phyloP scores from a whole-genome alignment of 78 protist species.

The Bodo saltans region DNA sequence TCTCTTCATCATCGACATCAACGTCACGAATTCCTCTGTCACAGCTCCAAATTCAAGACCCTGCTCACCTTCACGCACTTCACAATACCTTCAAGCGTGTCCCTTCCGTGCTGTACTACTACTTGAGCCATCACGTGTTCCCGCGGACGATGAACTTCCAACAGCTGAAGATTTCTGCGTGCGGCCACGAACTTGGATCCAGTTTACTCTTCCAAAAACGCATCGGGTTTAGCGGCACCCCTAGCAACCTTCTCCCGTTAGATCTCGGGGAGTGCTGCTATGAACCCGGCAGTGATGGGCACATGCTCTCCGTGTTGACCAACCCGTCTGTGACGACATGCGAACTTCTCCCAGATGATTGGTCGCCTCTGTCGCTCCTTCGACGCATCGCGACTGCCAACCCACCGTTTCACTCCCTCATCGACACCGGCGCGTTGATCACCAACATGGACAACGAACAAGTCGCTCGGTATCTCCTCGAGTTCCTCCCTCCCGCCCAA shows the following conservation, averaged over 20 bases:
- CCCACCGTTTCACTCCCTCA: conserved; percentile 66
- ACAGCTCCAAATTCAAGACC: conserved; percentile 53
- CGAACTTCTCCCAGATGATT: background rate
- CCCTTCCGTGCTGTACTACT: conserved; percentile 47
- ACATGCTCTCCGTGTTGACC: conserved; percentile 50
- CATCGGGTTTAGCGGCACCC: conserved; percentile 71
- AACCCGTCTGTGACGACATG: conserved; percentile 20
- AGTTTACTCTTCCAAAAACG: conserved; percentile 50
- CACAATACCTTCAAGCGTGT: conserved; percentile 30
- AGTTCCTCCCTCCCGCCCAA: background rate
- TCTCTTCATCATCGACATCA: background rate
- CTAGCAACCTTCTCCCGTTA: conserved; percentile 62
- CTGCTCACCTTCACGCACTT: conserved; percentile 39
- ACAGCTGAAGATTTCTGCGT: conserved; percentile 47
- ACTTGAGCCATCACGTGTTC: conserved; percentile 52
- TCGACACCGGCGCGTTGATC: conserved; percentile 74
- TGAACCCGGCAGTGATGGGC: conserved; percentile 67
- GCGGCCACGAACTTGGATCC: conserved; percentile 67
- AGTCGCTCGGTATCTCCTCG: conserved; percentile 55
- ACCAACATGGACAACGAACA: conserved; percentile 52
- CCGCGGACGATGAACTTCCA: conserved; percentile 50
- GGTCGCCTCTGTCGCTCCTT: conserved; percentile 16
- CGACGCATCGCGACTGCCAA: conserved; percentile 30
- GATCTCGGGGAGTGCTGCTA: conserved; percentile 67
- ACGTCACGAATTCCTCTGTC: conserved; percentile 42